Conservation (phyloP, 306 rosid species). For the Parietaria judaica region DNA sequence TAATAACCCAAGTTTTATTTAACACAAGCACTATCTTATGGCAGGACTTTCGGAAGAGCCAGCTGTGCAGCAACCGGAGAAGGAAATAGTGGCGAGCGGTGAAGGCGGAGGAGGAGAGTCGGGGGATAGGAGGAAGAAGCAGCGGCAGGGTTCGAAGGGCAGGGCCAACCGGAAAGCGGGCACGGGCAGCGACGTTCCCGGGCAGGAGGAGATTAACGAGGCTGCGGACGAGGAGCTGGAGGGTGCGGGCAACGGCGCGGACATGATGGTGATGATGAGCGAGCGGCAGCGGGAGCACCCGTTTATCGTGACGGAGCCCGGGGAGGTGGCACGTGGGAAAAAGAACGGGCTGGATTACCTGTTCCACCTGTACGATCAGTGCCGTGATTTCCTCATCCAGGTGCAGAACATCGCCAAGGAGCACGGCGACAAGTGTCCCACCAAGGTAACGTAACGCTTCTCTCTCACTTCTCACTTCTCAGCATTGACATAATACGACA, state of each 20-base stretch:
- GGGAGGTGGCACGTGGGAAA: conserved; percentile 98
- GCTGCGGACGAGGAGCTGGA: conserved; percentile 28
- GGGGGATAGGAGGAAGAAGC: conserved; percentile 12
- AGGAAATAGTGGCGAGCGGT: conserved; percentile 61
- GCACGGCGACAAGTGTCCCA: conserved; percentile 96
- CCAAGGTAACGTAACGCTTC: conserved; percentile 51
- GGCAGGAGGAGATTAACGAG: background rate
- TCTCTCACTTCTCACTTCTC: background rate
- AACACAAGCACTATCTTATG: too few relatives aligned
- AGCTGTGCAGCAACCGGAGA: conserved; percentile 54
- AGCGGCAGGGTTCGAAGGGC: conserved; percentile 25
- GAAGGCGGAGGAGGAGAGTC: conserved; percentile 56
- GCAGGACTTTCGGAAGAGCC: conserved; percentile 91
- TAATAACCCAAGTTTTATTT: too few relatives aligned
- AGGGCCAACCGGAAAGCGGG: conserved; percentile 20
- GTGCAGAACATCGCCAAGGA: conserved; percentile 84
- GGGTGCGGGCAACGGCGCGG: conserved; percentile 1
- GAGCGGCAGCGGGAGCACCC: conserved; percentile 95
- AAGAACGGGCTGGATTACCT: conserved; percentile 95
- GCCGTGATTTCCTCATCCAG: conserved; percentile 79
- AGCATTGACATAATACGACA: background rate
- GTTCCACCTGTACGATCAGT: conserved; percentile 85
- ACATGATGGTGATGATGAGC: conserved; percentile 11
- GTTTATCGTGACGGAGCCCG: conserved; percentile 91
- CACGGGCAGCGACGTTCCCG: conserved; percentile 1